Evolutionary conservation across 2,329 filamentous ascomycete species (phyloP).

Genomic region (Colletotrichum plurivorum): DNA sequence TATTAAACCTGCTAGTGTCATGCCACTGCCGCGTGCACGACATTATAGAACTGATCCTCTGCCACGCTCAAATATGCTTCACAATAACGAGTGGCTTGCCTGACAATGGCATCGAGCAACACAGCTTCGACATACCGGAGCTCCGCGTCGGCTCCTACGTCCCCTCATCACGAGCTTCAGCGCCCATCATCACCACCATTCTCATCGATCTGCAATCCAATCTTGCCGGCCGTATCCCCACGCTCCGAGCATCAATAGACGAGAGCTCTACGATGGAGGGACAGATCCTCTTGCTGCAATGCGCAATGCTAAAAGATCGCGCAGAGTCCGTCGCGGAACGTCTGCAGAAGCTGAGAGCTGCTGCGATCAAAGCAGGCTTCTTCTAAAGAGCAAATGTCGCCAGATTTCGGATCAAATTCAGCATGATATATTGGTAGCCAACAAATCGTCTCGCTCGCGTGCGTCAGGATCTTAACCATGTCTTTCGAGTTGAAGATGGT

Average conservation of each 20-base stretch:
- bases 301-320: conserved; percentile 45
- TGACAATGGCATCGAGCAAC: conserved; percentile 47
- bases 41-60: conserved; percentile 52
- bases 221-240: conserved; percentile 34
- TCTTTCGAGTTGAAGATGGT: too few relatives aligned
- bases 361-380: conserved; percentile 8
- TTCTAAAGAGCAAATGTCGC: neutral
- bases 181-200: conserved; percentile 51
- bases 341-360: conserved; percentile 30
- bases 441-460: neutral
- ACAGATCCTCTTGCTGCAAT: conserved; percentile 46
- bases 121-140: conserved; percentile 54
- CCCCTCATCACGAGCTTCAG: conserved; percentile 50
- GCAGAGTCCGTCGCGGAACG: conserved; percentile 42
- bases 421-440: neutral
- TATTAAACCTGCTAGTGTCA: conserved; percentile 54
- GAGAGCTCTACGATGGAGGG: conserved; percentile 33
- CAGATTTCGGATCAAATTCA: too few relatives aligned
- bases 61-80: conserved; percentile 50
- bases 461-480: too few relatives aligned
- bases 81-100: conserved; percentile 44
- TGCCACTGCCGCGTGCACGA: conserved; percentile 56
- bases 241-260: neutral
- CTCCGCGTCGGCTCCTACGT: conserved; percentile 57
- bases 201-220: conserved; percentile 49